Evolutionary conservation across 164 flowering plant species (phyloP).

Genomic region (Vitis riparia): DNA sequence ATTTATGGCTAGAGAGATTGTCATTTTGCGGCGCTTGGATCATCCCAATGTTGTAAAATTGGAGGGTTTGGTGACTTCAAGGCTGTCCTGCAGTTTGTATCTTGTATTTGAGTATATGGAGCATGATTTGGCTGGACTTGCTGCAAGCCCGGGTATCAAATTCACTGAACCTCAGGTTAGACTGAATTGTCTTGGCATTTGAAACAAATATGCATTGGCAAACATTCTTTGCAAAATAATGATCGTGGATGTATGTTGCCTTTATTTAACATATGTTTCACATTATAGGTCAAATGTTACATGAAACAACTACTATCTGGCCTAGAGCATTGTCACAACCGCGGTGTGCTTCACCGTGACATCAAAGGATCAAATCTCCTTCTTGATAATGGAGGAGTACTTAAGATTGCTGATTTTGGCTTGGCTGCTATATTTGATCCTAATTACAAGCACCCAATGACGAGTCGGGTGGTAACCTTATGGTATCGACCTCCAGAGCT

Average conservation of each 20-base stretch:
- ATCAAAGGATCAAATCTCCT: conserved; percentile 69
- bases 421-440: conserved; percentile 51
- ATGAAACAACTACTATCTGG: conserved; percentile 56
- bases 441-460: conserved; percentile 48
- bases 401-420: conserved; percentile 64
- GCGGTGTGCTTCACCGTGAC: conserved; percentile 59
- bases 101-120: conserved; percentile 58
- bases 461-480: conserved; percentile 63
- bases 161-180: conserved; percentile 50
- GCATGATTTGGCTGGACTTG: conserved; percentile 56
- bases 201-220: neutral
- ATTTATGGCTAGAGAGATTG: conserved; percentile 54
- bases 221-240: neutral
- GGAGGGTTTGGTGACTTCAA: conserved; percentile 50
- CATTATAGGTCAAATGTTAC: conserved; percentile 56
- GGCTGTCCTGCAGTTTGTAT: conserved; percentile 52
- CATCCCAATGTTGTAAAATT: conserved; percentile 52
- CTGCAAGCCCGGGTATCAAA: conserved; percentile 41
- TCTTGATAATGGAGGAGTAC: conserved; percentile 48
- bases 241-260: neutral
- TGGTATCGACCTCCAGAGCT: conserved; percentile 68
- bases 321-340: conserved; percentile 59
- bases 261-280: neutral
- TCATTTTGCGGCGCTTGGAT: conserved; percentile 41
- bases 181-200: neutral